Base-by-base conservation (phyloP, 352 stramenopile species). In the Globisporangium orthogonon region DNA sequence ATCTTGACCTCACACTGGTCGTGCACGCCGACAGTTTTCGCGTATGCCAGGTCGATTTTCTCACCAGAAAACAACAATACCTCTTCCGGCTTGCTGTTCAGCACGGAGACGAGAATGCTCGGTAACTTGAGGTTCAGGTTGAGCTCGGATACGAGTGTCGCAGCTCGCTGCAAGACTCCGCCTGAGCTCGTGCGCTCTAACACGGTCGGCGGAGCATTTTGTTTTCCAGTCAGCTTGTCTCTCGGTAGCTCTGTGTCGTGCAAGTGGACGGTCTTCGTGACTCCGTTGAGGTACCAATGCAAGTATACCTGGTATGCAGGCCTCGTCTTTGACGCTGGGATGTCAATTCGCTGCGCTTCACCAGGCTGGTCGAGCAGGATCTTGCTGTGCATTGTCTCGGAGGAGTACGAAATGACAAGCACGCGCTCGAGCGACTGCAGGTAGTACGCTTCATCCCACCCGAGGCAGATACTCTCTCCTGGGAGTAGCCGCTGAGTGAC, bases 381-480 rank as follows among this genome's bases (percentile, higher is more conserved):
- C 28, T 83, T 82, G 10, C 67, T 86, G 3, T 72, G 62, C 5
- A 74, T 66, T 1, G 67, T 66, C 13, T 73, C 70, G 5, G 69
- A 63, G 6, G 68, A 71, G 43, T 89, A 89, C 50, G 70, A 77
- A 30, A 91, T 76, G 50, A 70, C 65, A 15, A 94, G 52, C 13
- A 85, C 66, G 39, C 85, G 81, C 29, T 89, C 74, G 6, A 87
- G 57, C 0, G 77, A 83, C 14, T 87, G 75, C 41, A 89, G 59
- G 60, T 85, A 91, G 58, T 78, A 94, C 0, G 78, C 75, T 76
- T 94, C 84, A 45, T 95, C 85, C 86, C 86, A 95, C 0, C 86
- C 85, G 65, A 95, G 94, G 50, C 75, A 91, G 23, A 71, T 56
- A 31, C 65, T 89, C 55, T 94, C 74, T 13, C 73, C 76, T n/a